Percentiles rank a stretch among this genome's conserved stretches.
Evolutionary conservation across 768 basidiomycete genomes (phyloP).

Genomic region (Plicaturopsis crispa): DNA sequence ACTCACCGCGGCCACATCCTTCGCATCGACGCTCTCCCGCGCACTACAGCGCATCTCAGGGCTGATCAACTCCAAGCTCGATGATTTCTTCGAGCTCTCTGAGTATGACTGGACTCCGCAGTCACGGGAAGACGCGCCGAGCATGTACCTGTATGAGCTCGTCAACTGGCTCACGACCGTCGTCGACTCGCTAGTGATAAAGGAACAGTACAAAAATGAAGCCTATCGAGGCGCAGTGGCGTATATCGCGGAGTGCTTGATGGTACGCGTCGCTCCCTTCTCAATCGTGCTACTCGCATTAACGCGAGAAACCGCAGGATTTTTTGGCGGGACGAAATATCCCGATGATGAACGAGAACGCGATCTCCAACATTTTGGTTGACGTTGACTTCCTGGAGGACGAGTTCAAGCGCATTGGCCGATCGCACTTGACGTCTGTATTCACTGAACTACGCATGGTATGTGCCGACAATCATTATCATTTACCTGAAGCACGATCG

Average conservation of each 20-base stretch:
- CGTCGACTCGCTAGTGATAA: slow-evolving; percentile 82
- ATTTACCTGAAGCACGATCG: not conserved
- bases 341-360: slow-evolving; percentile 80
- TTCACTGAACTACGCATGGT: slow-evolving; percentile 80
- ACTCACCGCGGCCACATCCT: slow-evolving; percentile 54
- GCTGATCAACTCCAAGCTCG: slow-evolving; percentile 85
- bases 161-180: slow-evolving; percentile 96
- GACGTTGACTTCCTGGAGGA: slow-evolving; percentile 87
- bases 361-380: slow-evolving; percentile 75
- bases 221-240: slow-evolving; percentile 85
- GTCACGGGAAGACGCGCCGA: slow-evolving; percentile 65
- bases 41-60: slow-evolving; percentile 72
- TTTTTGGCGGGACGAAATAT: slow-evolving; percentile 75
- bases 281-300: not conserved
- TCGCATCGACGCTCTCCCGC: slow-evolving; percentile 58
- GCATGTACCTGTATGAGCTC: slow-evolving; percentile 92
- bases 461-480: slow-evolving; percentile 19
- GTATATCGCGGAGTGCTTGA: slow-evolving; percentile 81
- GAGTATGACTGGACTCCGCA: slow-evolving; percentile 92
- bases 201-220: slow-evolving; percentile 80
- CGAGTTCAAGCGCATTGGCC: slow-evolving; percentile 72
- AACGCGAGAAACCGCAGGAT: slow-evolving; percentile 35
- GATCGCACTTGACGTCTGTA: slow-evolving; percentile 58
- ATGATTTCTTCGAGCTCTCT: slow-evolving; percentile 91
- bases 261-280: slow-evolving; percentile 45